Evolutionary conservation across 1,284 basidiomycete species (phyloP).

Genomic region (Pascua sp.): DNA sequence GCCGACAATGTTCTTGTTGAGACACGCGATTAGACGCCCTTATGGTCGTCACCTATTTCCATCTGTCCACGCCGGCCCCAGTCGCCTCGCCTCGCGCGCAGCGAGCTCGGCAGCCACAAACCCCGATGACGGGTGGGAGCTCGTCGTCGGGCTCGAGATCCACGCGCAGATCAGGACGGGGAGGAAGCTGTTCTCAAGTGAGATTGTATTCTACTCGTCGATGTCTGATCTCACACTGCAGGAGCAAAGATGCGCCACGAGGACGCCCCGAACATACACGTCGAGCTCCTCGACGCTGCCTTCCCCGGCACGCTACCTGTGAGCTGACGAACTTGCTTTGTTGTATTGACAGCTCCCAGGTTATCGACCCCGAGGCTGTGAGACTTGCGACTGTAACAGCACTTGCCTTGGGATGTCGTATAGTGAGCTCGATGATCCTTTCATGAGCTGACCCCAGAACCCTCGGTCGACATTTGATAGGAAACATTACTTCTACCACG

Average conservation of each 20-base stretch:
- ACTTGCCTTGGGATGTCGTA: conserved; percentile 68
- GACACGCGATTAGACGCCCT: too few relatives aligned
- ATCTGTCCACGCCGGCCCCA: background rate
- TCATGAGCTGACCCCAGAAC: conserved; percentile 49
- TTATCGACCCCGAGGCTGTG: conserved; percentile 73
- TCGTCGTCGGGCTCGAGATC: conserved; percentile 90
- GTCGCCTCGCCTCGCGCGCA: background rate
- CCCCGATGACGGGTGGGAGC: conserved; percentile 61
- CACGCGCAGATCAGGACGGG: conserved; percentile 89
- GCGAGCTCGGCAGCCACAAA: background rate
- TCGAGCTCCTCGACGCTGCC: conserved; percentile 82
- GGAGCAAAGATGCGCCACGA: conserved; percentile 33
- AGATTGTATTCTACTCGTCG: conserved; percentile 27
- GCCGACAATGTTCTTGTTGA: too few relatives aligned
- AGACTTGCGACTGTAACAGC: conserved; percentile 77
- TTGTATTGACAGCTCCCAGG: conserved; percentile 52
- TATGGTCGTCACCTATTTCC: too few relatives aligned
- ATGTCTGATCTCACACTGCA: conserved; percentile 5
- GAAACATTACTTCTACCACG: conserved; percentile 98
- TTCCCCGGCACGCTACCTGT: conserved; percentile 92
- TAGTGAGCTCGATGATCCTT: conserved; percentile 47
- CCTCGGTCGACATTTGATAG: conserved; percentile 80
- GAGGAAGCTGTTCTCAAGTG: conserved; percentile 85
- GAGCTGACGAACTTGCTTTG: too few relatives aligned
- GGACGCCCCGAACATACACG: conserved; percentile 58